These are phyloP conservation scores for Asclepias syriaca DNA, from an alignment of 257 asterid species.

Conservation along the genomic window DNA sequence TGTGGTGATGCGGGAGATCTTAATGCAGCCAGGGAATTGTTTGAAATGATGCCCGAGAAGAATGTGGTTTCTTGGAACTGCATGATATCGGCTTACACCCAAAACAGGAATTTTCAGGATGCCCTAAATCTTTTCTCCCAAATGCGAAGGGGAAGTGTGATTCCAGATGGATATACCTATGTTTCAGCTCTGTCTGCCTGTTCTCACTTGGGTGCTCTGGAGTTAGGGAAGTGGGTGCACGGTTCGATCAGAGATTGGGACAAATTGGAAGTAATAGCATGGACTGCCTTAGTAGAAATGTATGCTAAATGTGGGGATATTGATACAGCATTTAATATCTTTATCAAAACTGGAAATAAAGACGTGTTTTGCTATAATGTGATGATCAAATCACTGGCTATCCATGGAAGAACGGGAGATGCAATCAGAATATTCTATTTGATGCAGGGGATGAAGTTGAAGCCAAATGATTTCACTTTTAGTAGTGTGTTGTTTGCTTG, in stretches of 20 bases:
- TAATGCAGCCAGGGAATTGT: conserved; percentile 23
- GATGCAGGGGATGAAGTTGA: conserved; percentile 30
- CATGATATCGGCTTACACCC: conserved; percentile 39
- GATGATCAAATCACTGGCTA: conserved; percentile 43
- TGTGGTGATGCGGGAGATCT: conserved; percentile 33
- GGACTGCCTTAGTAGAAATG: conserved; percentile 44
- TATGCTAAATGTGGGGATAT: conserved; percentile 52
- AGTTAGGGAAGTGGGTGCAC: conserved; percentile 42
- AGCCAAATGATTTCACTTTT: conserved; percentile 31
- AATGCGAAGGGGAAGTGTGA: conserved; percentile 28
- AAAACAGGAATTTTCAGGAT: conserved; percentile 22
- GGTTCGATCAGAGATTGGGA: conserved; percentile 31
- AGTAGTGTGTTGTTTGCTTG: conserved; percentile 43
- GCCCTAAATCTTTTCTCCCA: conserved; percentile 32
- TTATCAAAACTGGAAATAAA: conserved; percentile 33
- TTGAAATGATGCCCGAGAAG: conserved; percentile 34
- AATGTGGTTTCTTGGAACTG: conserved; percentile 55
- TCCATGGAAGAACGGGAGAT: conserved; percentile 42
- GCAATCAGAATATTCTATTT: conserved; percentile 33
- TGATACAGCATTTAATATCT: conserved; percentile 26
- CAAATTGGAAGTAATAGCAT: conserved; percentile 32
- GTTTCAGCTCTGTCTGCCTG: conserved; percentile 47
- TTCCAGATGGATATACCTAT: conserved; percentile 36
- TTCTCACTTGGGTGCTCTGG: conserved; percentile 35
- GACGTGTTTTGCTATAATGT: conserved; percentile 47